Conservation (phyloP, 257 asterid species). For the Handroanthus guayacan region DNA sequence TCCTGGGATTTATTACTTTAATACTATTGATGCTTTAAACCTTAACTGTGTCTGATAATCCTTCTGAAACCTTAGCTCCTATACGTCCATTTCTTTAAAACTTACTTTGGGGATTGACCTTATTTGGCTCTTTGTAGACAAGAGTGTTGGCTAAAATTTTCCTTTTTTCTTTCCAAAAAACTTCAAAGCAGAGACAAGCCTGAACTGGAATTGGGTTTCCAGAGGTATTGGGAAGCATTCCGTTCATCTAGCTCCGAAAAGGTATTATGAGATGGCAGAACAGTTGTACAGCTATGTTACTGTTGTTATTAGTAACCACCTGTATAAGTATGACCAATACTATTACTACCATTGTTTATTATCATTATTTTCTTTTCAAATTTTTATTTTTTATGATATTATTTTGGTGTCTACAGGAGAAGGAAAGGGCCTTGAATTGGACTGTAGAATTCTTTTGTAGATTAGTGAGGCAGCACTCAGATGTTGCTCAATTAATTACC, state of each 20-base stretch:
- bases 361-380: conserved; percentile 29
- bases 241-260: conserved; percentile 80
- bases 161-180: conserved; percentile 15
- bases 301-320: background rate
- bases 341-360: background rate
- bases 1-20: conserved; percentile 27
- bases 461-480: conserved; percentile 85
- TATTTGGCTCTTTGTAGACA: conserved; percentile 31
- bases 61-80: conserved; percentile 18
- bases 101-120: conserved; percentile 29
- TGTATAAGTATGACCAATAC: background rate
- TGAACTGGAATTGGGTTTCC: conserved; percentile 94
- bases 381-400: too few relatives aligned
- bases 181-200: conserved; percentile 58
- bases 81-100: conserved; percentile 1
- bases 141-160: conserved; percentile 22
- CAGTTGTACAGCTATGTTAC: conserved; percentile 7
- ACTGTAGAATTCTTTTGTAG: conserved; percentile 94
- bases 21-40: background rate
- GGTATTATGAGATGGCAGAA: conserved; percentile 42
- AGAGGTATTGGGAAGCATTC: conserved; percentile 97
- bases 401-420: conserved; percentile 69
- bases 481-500: conserved; percentile 86
- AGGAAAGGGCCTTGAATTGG: conserved; percentile 95
- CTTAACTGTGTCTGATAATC: conserved; percentile 3